Percentiles rank a stretch among this genome's conserved stretches.
phyloP scores from a whole-genome alignment of 805 yeast species.

The Nematodospora valgi region DNA sequence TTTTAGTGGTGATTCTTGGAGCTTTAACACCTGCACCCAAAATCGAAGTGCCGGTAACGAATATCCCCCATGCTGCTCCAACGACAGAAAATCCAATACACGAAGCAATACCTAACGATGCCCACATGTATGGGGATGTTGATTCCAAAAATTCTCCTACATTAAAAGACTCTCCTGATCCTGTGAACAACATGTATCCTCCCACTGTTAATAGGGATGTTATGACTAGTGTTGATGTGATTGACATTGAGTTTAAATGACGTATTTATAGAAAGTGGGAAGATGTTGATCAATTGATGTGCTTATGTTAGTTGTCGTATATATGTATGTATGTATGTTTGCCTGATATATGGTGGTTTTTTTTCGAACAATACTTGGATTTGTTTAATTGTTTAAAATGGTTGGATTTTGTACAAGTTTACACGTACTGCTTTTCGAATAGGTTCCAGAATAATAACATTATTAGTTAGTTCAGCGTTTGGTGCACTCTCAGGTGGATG shows the following conservation, averaged over 20 bases:
- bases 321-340: too few species aligned
- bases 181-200: conserved; percentile 78
- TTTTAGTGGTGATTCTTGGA: conserved; percentile 96
- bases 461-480: too few species aligned
- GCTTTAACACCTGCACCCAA: conserved; percentile 98
- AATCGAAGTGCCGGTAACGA: conserved; percentile 90
- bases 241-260: conserved; percentile 10
- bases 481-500: too few species aligned
- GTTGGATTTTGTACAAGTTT: too few species aligned
- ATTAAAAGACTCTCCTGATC: conserved; percentile 88
- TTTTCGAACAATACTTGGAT: too few species aligned
- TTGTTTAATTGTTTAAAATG: too few species aligned
- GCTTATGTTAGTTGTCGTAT: too few species aligned
- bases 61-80: conserved; percentile 99
- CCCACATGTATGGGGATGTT: conserved; percentile 97
- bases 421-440: too few species aligned
- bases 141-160: conserved; percentile 82
- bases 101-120: conserved; percentile 78
- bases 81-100: conserved; percentile 94
- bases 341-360: too few species aligned
- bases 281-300: too few species aligned
- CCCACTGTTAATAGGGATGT: conserved; percentile 38
- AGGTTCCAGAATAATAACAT: too few species aligned
- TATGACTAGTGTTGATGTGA: conserved; percentile 19
- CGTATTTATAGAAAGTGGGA: too few species aligned